Evolutionary conservation across 2,329 filamentous ascomycete species (phyloP), one percentile per base, ranked within the genome.

Genomic region (Orbilia javanica): DNA sequence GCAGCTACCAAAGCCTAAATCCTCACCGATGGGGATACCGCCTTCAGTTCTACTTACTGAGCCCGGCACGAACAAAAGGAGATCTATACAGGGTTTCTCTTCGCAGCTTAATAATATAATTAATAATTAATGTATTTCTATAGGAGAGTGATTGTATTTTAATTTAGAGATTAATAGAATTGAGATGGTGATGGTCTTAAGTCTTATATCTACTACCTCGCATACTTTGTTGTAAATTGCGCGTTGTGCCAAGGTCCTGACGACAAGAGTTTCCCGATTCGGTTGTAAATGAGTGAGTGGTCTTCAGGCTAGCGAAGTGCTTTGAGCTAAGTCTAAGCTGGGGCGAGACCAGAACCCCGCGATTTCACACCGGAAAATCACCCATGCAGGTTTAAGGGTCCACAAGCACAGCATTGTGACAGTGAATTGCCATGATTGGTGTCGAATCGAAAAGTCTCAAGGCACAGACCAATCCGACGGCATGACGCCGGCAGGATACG

Each of bases 311-410:
- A n/a, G n/a, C n/a, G n/a, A n/a, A n/a, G n/a, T n/a, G n/a, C n/a
- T n/a, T n/a, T n/a, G n/a, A 20, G 15, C 25, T 34, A 44, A 55
- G 34, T 4, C 4, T 22, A 44, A 42, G 22, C 20, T 25, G 2
- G 36, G 36, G 34, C 36, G 67, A 52, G 20, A 20, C 18, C 5
- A 13, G n/a, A 52, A 64, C 70, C 70, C 63, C 70, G 70, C 70
- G 52, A 53, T 42, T 44, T 31, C 53, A 68, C 29, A 63, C 70
- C 63, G 70, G 63, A 74, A 74, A 74, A 67, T 67, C 62, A 74
- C 53, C 70, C 70, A 52, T 74, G 70, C 22, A 42, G 7, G 7
- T 74, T 74, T 67, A 74, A 68, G 70, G 70, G 63, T 68, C 70
- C 70, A 74, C 57, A 36, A 71, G 36, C 60, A 52, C 57, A 36